These are phyloP conservation scores for Margaritispora aquatica DNA, from an alignment of 495 filamentous ascomycete species.

Conservation along the genomic window DNA sequence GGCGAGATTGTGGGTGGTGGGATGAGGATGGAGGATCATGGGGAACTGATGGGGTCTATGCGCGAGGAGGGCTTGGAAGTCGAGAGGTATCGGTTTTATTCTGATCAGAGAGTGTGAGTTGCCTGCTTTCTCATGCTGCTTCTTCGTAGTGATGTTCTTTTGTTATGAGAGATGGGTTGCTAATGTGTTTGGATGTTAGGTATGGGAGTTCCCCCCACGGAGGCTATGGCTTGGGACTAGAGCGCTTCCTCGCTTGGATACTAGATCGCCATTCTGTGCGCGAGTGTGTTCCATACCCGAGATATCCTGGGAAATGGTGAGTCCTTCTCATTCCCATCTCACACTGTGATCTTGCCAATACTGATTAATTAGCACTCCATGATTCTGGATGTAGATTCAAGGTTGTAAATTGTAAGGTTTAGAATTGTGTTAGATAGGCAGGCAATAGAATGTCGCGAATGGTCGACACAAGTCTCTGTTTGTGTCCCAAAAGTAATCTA, in stretches of 20 bases:
- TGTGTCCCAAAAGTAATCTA: no score
- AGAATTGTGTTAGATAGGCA: no score
- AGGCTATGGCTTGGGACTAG: constrained; percentile 90
- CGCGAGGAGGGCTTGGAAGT: constrained; percentile 78
- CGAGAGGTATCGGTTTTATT: constrained; percentile 96
- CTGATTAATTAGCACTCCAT: constrained; percentile 3
- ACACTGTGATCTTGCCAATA: not conserved
- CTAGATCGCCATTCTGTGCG: constrained; percentile 87
- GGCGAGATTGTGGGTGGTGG: constrained; percentile 95
- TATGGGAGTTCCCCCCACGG: constrained; percentile 94
- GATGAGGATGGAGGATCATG: constrained; percentile 91
- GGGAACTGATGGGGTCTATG: constrained; percentile 88
- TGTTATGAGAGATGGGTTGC: not conserved
- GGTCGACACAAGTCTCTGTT: no score
- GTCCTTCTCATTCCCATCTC: not conserved
- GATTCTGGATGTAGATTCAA: no score
- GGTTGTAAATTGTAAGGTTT: no score
- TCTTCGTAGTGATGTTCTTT: not conserved
- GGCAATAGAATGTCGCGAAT: no score
- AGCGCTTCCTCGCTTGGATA: constrained; percentile 96
- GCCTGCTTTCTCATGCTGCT: no score
- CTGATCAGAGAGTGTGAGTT: constrained; percentile 92
- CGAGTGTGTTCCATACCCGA: constrained; percentile 83
- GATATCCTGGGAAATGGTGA: constrained; percentile 62
- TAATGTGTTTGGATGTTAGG: constrained; percentile 41